Percentiles rank a stretch among this genome's conserved stretches.
phyloP scores from a whole-genome alignment of 202 grass and related monocot genomes.

The Cymbopogon flexuosus region DNA sequence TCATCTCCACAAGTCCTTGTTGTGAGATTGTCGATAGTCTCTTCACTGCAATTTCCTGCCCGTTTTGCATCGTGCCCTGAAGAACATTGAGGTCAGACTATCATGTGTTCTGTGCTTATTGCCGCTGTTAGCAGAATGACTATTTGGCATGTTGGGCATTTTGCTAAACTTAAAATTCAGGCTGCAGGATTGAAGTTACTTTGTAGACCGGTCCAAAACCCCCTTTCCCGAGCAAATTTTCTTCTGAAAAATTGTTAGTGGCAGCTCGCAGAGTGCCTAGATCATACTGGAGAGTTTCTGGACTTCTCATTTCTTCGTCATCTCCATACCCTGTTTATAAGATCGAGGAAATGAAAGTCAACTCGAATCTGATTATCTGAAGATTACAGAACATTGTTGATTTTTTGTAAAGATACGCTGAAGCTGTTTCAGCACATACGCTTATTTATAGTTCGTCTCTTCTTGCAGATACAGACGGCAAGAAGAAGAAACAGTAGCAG shows the following conservation, averaged over 20 bases:
- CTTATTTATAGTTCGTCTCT: neutral
- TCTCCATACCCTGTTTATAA: neutral
- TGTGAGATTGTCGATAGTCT: slow-evolving; percentile 37
- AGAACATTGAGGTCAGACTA: neutral
- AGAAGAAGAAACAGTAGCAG: neutral
- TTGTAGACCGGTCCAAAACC: slow-evolving; percentile 59
- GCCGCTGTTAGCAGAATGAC: no score
- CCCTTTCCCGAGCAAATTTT: slow-evolving; percentile 50
- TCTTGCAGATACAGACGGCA: neutral
- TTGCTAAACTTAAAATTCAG: neutral
- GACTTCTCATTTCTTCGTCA: neutral
- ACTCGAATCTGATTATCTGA: neutral
- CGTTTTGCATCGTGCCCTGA: slow-evolving; percentile 18
- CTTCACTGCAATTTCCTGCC: slow-evolving; percentile 61
- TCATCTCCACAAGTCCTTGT: slow-evolving; percentile 44
- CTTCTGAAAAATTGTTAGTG: slow-evolving; percentile 45
- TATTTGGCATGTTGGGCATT: neutral
- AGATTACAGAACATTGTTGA: no score
- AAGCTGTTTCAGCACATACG: neutral
- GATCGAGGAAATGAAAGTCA: neutral
- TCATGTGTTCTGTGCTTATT: neutral
- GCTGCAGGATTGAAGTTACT: neutral
- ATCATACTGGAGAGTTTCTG: slow-evolving; percentile 36
- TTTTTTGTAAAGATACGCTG: neutral
- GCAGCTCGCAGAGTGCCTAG: slow-evolving; percentile 33